These are phyloP conservation scores for Grifola frondosa DNA, from an alignment of 1,284 basidiomycete genomes.

Conservation along the genomic window DNA sequence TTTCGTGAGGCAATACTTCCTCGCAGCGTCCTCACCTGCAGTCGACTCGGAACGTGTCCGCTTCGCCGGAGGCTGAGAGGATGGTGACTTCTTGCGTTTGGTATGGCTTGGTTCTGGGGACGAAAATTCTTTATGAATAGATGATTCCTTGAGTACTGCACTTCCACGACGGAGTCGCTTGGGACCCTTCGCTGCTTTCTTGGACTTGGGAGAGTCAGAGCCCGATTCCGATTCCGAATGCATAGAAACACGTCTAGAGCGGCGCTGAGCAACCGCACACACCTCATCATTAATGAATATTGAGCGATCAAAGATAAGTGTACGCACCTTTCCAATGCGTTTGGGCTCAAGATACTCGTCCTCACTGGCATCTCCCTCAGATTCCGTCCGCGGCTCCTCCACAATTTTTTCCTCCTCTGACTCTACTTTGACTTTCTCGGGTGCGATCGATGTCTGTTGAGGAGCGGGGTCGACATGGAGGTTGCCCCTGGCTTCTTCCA, in stretches of 20 bases:
- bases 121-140: slow-evolving; percentile 12
- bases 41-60: slow-evolving; percentile 40
- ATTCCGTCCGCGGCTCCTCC: slow-evolving; percentile 36
- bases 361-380: slow-evolving; percentile 57
- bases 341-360: slow-evolving; percentile 64
- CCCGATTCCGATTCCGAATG: slow-evolving; percentile 46
- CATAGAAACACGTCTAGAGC: slow-evolving; percentile 31
- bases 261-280: slow-evolving; percentile 9
- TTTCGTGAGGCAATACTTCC: slow-evolving; percentile 76
- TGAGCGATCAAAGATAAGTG: slow-evolving; percentile 6
- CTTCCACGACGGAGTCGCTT: slow-evolving; percentile 22
- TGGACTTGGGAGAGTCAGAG: slow-evolving; percentile 21
- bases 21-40: slow-evolving; percentile 61
- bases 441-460: slow-evolving; percentile 2
- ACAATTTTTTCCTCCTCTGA: slow-evolving; percentile 14
- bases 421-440: slow-evolving; percentile 18
- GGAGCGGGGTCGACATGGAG: slow-evolving; percentile 21
- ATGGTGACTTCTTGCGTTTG: slow-evolving; percentile 45
- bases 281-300: slow-evolving; percentile 1
- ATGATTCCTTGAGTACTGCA: slow-evolving; percentile 11
- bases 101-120: slow-evolving; percentile 24
- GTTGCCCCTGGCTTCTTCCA: slow-evolving; percentile 39
- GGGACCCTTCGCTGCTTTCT: slow-evolving; percentile 13
- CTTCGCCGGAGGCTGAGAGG: slow-evolving; percentile 36
- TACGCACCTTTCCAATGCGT: slow-evolving; percentile 45